Evolutionary conservation across 2,329 filamentous ascomycete species (phyloP).

Genomic region (Neoarthrinium moseri): DNA sequence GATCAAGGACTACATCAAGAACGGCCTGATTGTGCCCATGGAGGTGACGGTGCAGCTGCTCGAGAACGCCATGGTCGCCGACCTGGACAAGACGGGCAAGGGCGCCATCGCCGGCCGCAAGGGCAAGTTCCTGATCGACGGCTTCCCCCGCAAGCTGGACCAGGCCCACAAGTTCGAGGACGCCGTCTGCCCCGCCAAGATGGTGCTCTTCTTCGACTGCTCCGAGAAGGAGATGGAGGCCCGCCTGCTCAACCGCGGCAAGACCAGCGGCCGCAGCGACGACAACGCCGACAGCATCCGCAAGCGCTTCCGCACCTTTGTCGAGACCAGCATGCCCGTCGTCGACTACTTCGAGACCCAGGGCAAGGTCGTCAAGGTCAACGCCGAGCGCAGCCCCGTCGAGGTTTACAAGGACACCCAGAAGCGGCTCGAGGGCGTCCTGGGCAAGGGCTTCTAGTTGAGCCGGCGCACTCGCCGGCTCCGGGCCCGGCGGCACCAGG

Average conservation of each 20-base stretch:
- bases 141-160: slow-evolving; percentile 96
- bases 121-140: slow-evolving; percentile 73
- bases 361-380: slow-evolving; percentile 76
- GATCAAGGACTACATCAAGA: slow-evolving; percentile 90
- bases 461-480: no score
- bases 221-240: slow-evolving; percentile 85
- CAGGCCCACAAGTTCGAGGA: slow-evolving; percentile 94
- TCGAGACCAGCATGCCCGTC: slow-evolving; percentile 97
- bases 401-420: slow-evolving; percentile 55
- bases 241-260: slow-evolving; percentile 81
- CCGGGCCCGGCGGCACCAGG: no score
- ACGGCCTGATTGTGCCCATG: slow-evolving; percentile 97
- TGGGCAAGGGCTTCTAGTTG: slow-evolving; percentile 42
- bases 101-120: slow-evolving; percentile 37
- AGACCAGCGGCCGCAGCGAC: slow-evolving; percentile 88
- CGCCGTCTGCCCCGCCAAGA: slow-evolving; percentile 76
- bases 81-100: slow-evolving; percentile 49
- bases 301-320: slow-evolving; percentile 92
- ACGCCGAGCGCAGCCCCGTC: slow-evolving; percentile 67
- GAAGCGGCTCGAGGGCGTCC: slow-evolving; percentile 45
- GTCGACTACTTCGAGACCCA: slow-evolving; percentile 79
- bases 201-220: slow-evolving; percentile 94
- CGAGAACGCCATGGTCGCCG: slow-evolving; percentile 85
- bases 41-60: slow-evolving; percentile 92
- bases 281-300: slow-evolving; percentile 95